Percentiles rank a stretch among this genome's conserved stretches.
Evolutionary conservation across 1,139 yeast species (phyloP).

Genomic region (Scheffersomyces insectosa): DNA sequence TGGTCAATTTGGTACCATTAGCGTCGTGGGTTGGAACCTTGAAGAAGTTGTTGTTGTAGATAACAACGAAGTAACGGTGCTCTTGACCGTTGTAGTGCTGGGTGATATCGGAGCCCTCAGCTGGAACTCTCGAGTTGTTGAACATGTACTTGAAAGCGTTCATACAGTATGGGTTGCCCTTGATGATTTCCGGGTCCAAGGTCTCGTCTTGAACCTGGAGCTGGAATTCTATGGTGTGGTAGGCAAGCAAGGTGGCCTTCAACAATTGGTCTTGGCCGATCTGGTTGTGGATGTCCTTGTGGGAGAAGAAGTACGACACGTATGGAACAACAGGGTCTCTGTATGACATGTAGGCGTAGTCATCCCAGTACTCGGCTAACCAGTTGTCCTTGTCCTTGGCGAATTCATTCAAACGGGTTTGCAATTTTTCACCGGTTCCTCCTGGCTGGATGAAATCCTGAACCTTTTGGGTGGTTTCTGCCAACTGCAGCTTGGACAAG

Average conservation of each 20-base stretch:
- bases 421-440: constrained; percentile 70
- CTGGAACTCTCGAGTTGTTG: constrained; percentile 83
- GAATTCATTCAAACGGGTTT: constrained; percentile 59
- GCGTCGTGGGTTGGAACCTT: constrained; percentile 69
- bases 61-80: constrained; percentile 72
- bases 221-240: constrained; percentile 57
- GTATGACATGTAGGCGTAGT: constrained; percentile 86
- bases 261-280: constrained; percentile 70
- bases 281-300: constrained; percentile 60
- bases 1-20: constrained; percentile 56
- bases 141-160: constrained; percentile 91
- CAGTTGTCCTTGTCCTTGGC: constrained; percentile 76
- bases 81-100: constrained; percentile 48
- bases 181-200: constrained; percentile 77
- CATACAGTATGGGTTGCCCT: constrained; percentile 87
- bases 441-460: constrained; percentile 63
- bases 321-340: constrained; percentile 93
- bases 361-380: constrained; percentile 94
- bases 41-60: constrained; percentile 78
- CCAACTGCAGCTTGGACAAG: constrained; percentile 53
- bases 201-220: constrained; percentile 57
- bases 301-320: constrained; percentile 87
- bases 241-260: constrained; percentile 67
- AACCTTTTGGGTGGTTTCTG: constrained; percentile 58
- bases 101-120: constrained; percentile 57